phyloP scores from a whole-genome alignment of 129 eudicot genomes.

The Glebionis coronaria region DNA sequence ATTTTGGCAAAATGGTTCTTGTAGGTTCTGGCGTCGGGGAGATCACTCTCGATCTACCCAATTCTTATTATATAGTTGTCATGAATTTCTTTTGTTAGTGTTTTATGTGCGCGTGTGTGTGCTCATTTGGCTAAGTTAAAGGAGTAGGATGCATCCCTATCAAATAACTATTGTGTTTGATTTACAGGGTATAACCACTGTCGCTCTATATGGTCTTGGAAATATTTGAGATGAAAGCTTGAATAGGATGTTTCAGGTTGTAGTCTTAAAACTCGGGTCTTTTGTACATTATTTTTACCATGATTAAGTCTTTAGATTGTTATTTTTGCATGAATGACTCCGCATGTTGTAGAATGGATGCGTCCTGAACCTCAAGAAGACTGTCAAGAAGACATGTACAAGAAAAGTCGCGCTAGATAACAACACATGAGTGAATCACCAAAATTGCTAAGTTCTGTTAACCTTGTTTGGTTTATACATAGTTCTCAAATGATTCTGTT shows the following conservation, averaged over 20 bases:
- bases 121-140: no score
- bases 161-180: no score
- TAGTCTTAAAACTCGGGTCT: conserved; percentile 6
- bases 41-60: conserved; percentile 84
- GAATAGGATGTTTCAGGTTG: conserved; percentile 98
- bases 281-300: not conserved
- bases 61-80: conserved; percentile 73
- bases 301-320: not conserved
- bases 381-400: no score
- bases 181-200: conserved; percentile 82
- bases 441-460: no score
- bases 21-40: conserved; percentile 98
- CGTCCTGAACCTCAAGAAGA: conserved; percentile 90
- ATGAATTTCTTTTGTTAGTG: conserved; percentile 9
- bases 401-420: no score
- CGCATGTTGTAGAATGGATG: conserved; percentile 99
- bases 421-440: no score
- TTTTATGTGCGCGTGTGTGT: no score
- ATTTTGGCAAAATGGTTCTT: no score
- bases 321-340: conserved; percentile 48
- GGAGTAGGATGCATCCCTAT: no score
- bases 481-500: no score
- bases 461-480: no score
- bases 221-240: conserved; percentile 96
- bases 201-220: conserved; percentile 95